Evolutionary conservation across 2,329 filamentous ascomycete genomes (phyloP).

Genomic region (Sclerotinia nivalis): DNA sequence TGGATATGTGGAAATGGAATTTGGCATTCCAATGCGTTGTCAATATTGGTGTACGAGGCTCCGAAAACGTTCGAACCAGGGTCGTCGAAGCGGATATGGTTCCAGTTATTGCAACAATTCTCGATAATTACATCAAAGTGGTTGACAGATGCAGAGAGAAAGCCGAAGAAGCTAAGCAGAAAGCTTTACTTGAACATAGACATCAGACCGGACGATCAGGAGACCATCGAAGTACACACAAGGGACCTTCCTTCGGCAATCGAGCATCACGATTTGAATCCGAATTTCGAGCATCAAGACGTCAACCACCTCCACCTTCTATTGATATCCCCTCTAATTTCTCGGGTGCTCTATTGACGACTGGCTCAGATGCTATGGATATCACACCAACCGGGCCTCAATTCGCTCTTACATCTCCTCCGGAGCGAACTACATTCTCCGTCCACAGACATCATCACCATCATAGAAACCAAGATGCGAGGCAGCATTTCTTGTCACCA

Average conservation of each 20-base stretch:
- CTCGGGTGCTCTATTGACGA: constrained; percentile 49
- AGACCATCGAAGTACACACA: constrained; percentile 39
- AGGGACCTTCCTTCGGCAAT: constrained; percentile 51
- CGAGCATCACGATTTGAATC: constrained; percentile 55
- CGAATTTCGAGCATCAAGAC: constrained; percentile 64
- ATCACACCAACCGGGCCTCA: constrained; percentile 60
- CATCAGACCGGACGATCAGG: constrained; percentile 37
- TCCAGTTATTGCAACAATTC: constrained; percentile 94
- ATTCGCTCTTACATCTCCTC: constrained; percentile 68
- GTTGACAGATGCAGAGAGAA: constrained; percentile 89
- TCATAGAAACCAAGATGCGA: constrained; percentile 54
- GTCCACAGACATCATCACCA: constrained; percentile 55
- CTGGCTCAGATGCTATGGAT: constrained; percentile 55
- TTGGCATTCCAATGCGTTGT: constrained; percentile 98
- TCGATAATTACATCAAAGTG: constrained; percentile 97
- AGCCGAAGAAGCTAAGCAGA: constrained; percentile 78
- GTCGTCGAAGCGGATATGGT: constrained; percentile 99
- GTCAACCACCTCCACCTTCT: constrained; percentile 80
- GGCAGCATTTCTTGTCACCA: constrained; percentile 51
- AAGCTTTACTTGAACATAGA: constrained; percentile 46
- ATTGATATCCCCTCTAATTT: constrained; percentile 72
- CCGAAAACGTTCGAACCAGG: constrained; percentile 87
- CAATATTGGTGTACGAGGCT: constrained; percentile 95
- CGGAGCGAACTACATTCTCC: constrained; percentile 67
- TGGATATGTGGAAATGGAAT: constrained; percentile 99